These are phyloP conservation scores for Lepidium didymum DNA, from an alignment of 345 rosid genomes.

Conservation along the genomic window DNA sequence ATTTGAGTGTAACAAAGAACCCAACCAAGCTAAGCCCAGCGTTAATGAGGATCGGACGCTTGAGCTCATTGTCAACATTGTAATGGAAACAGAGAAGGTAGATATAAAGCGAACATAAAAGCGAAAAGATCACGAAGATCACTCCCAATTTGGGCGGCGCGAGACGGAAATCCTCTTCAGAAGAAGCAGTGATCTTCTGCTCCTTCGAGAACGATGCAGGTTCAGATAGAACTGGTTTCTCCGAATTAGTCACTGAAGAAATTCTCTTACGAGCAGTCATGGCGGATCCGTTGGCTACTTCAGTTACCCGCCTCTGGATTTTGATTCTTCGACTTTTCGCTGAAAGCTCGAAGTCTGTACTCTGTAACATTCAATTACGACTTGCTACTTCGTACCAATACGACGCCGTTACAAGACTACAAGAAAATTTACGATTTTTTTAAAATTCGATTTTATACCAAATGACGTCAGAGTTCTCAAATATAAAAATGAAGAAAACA, in stretches of 20 bases:
- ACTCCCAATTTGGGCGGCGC: conserved; percentile 64
- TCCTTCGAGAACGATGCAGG: background rate
- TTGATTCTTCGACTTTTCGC: background rate
- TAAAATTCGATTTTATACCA: background rate
- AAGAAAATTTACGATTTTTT: background rate
- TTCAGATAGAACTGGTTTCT: background rate
- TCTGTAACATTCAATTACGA: too few relatives aligned
- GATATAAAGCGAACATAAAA: conserved; percentile 51
- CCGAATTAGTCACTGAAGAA: conserved; percentile 8
- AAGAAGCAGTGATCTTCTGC: conserved; percentile 9
- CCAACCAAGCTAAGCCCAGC: conserved; percentile 77
- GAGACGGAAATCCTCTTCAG: conserved; percentile 39
- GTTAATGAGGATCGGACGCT: conserved; percentile 71
- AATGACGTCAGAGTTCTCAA: background rate
- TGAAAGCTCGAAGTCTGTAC: background rate
- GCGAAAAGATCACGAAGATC: conserved; percentile 45
- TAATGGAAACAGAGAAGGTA: conserved; percentile 58
- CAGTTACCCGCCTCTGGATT: conserved; percentile 22
- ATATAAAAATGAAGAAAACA: background rate
- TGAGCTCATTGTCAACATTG: conserved; percentile 57
- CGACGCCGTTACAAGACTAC: background rate
- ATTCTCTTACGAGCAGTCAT: conserved; percentile 86
- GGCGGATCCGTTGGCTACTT: conserved; percentile 20
- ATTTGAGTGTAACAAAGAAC: conserved; percentile 55
- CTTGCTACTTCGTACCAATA: background rate